Evolutionary conservation across 75 land plant genomes (phyloP).

Genomic region (Pinus taeda): DNA sequence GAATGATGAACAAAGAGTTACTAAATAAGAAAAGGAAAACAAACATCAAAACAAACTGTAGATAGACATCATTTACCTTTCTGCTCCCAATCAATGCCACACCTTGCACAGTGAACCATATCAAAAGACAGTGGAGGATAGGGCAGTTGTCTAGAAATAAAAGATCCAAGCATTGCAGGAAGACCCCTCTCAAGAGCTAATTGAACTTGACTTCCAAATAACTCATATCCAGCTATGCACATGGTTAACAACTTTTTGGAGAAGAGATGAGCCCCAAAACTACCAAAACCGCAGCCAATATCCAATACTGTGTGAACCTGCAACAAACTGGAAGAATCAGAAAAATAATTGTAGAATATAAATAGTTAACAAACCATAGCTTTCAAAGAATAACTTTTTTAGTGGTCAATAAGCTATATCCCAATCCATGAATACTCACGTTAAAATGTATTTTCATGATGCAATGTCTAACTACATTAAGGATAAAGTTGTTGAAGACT

Average conservation of each 20-base stretch:
- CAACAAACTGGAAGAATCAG: conserved; percentile 6
- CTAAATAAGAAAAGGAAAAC: neutral
- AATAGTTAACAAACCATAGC: neutral
- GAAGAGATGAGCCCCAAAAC: conserved; percentile 71
- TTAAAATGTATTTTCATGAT: too few relatives aligned
- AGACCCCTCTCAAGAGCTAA: conserved; percentile 85
- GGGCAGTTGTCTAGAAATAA: conserved; percentile 63
- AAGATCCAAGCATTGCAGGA: conserved; percentile 78
- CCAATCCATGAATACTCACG: too few relatives aligned
- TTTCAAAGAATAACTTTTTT: too few relatives aligned
- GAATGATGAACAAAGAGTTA: neutral
- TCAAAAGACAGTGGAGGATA: conserved; percentile 72
- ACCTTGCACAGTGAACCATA: conserved; percentile 74
- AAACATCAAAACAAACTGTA: neutral
- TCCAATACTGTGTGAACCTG: conserved; percentile 73
- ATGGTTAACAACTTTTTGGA: conserved; percentile 50
- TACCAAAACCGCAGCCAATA: conserved; percentile 80
- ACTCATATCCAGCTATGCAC: conserved; percentile 69
- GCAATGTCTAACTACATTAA: too few relatives aligned
- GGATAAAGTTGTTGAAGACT: too few relatives aligned
- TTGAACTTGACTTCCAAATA: conserved; percentile 72
- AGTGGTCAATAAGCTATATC: too few relatives aligned
- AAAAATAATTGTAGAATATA: neutral
- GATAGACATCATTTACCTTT: conserved; percentile 36
- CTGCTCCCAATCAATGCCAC: conserved; percentile 55